Evolutionary conservation across 148 eudicot species (phyloP).

Genomic region (Nepenthes gracilis): DNA sequence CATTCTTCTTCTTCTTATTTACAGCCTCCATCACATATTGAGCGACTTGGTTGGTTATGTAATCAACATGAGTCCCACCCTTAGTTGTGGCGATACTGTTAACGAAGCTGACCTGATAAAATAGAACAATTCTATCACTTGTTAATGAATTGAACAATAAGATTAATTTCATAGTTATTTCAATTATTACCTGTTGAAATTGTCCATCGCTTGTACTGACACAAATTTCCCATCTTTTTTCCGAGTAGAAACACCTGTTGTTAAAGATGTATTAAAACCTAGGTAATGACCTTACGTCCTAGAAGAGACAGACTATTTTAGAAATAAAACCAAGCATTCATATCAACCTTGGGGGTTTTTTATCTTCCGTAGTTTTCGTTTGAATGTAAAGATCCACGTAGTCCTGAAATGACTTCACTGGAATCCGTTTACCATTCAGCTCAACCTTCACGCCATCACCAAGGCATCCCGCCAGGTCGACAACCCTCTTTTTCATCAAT

Average conservation of each 20-base stretch:
- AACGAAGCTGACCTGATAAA: constrained; percentile 84
- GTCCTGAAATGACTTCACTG: constrained; percentile 57
- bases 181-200: constrained; percentile 65
- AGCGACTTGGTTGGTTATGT: constrained; percentile 61
- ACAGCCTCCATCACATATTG: constrained; percentile 34
- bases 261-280: background rate
- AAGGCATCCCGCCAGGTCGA: constrained; percentile 84
- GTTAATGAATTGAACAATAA: background rate
- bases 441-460: constrained; percentile 72
- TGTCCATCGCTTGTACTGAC: constrained; percentile 70
- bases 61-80: constrained; percentile 97
- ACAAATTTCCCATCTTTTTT: constrained; percentile 69
- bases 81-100: constrained; percentile 77
- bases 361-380: constrained; percentile 18
- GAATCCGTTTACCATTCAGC: constrained; percentile 47
- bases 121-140: background rate
- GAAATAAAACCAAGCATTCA: background rate
- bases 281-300: background rate
- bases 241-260: background rate
- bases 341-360: constrained; percentile 35
- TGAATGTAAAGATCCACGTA: constrained; percentile 60
- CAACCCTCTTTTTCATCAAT: constrained; percentile 86
- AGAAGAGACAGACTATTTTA: too few relatives aligned
- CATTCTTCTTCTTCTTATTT: constrained; percentile 68
- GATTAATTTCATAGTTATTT: background rate